These are phyloP conservation scores for Aspergillus felis DNA, from an alignment of 2,329 filamentous ascomycete genomes.

Conservation along the genomic window DNA sequence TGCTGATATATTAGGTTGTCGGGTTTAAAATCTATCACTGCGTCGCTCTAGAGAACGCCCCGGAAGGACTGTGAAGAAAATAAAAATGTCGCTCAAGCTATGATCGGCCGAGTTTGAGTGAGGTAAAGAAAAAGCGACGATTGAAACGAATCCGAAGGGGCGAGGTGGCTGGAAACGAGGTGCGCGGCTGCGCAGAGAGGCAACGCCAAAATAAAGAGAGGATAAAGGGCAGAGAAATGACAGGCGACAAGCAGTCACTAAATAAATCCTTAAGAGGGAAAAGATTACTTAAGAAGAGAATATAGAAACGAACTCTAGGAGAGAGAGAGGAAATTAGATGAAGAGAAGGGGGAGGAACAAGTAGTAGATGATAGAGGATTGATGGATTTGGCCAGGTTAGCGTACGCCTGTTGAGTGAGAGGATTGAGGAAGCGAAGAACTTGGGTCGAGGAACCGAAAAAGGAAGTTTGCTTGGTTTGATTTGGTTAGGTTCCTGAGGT, in stretches of 20 bases:
- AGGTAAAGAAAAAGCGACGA: constrained; percentile 20
- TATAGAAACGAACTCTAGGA: constrained; percentile 15
- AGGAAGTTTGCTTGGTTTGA: background rate
- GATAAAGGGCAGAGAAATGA: constrained; percentile 18
- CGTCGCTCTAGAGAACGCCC: constrained; percentile 12
- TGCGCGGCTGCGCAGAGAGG: constrained; percentile 24
- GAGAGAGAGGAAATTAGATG: constrained; percentile 8
- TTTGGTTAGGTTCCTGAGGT: background rate
- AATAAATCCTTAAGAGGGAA: constrained; percentile 11
- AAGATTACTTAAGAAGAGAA: constrained; percentile 20
- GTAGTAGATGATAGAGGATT: constrained; percentile 8
- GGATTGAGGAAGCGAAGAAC: background rate
- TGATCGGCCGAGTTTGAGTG: constrained; percentile 12
- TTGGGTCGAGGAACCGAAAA: background rate
- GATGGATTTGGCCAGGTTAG: constrained; percentile 16
- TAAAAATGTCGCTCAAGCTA: constrained; percentile 18
- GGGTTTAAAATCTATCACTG: constrained; percentile 13
- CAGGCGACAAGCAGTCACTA: constrained; percentile 10
- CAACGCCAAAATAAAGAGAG: constrained; percentile 8
- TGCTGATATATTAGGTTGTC: constrained; percentile 13
- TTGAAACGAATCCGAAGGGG: constrained; percentile 35
- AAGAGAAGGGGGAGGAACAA: constrained; percentile 15
- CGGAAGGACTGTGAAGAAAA: constrained; percentile 15
- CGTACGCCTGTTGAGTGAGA: background rate
- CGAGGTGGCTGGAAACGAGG: constrained; percentile 35